Base-by-base conservation (phyloP, 371 early-diverging fungal genomes). In the Mortierella sp. region DNA sequence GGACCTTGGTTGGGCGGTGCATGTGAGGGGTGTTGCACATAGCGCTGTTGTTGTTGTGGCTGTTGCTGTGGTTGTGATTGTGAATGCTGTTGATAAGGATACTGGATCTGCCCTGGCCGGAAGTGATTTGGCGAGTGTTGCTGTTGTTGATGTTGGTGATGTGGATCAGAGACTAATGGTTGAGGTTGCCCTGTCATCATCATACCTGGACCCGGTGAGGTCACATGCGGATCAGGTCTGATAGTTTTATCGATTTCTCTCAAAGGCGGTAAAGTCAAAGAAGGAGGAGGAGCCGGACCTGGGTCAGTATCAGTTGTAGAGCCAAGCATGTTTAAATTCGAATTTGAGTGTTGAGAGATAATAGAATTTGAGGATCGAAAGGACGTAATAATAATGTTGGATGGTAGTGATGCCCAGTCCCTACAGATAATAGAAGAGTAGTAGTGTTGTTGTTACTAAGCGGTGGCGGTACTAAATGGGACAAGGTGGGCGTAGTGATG, bases 221-320 rank as follows among this genome's bases (percentile, higher is more conserved):
- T 53, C 21, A 47, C 13, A 24, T 69, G 63, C 1, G 72, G 40
- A 3, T 79, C 80, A 8, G 74, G 71, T 16, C 74, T 64, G 40
- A 69, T 59, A 5, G 24, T 16, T 50, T 79, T 79, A 57, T 79
- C 80, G 21, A 79, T 59, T 58, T 79, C 80, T 13, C 74, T 57
- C 48, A 79, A 45, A 6, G 80, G 71, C 4, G 80, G 80, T n/a
- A 79, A 64, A 15, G 80, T 74, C 3, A 79, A 67, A 13, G 80
- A 79, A 1, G 80, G 80, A 16, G 80, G 80, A 16, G 80, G 80
- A 22, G 74, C 80, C 19, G 65, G 74, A 7, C 67, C 76, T 32
- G 67, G 76, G 7, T 58, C 80, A 16, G 33, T 16, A 22, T 74
- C 74, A 28, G 64, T 28, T 38, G 70, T 65, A 53, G 71, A 58